Evolutionary conservation across 495 filamentous ascomycete species (phyloP).

Genomic region (Lasiosphaeris hirsuta): DNA sequence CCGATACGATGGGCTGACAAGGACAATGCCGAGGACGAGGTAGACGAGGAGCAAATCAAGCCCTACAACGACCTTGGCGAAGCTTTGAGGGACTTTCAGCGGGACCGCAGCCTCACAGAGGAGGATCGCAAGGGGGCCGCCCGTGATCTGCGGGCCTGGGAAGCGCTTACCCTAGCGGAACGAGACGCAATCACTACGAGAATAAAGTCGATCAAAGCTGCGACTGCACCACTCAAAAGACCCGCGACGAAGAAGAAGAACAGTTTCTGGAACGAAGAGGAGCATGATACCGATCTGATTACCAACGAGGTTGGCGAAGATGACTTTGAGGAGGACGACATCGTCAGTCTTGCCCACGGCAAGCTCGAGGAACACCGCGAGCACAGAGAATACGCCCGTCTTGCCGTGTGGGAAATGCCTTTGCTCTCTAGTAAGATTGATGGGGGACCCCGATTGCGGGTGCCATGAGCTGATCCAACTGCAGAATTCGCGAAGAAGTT

Average conservation of each 20-base stretch:
- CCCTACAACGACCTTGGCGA: conserved; percentile 20
- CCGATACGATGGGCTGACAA: conserved; percentile 22
- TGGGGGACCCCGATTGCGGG: neutral
- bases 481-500: conserved; percentile 81
- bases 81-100: conserved; percentile 8
- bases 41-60: neutral
- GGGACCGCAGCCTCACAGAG: conserved; percentile 5
- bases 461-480: neutral
- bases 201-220: neutral
- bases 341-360: conserved; percentile 72
- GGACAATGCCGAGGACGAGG: neutral
- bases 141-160: conserved; percentile 17
- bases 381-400: conserved; percentile 78
- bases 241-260: conserved; percentile 10
- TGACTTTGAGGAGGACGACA: conserved; percentile 66
- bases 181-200: neutral
- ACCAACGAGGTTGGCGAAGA: conserved; percentile 40
- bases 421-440: conserved; percentile 71
- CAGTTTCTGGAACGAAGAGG: conserved; percentile 40
- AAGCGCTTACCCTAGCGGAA: conserved; percentile 8
- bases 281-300: conserved; percentile 41
- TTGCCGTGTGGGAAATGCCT: conserved; percentile 96
- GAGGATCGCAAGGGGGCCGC: conserved; percentile 6
- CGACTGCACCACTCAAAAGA: conserved; percentile 8
- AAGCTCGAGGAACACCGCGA: conserved; percentile 90